These are phyloP conservation scores for Cyberlindnera americana DNA, from an alignment of 805 yeast genomes.

Conservation along the genomic window DNA sequence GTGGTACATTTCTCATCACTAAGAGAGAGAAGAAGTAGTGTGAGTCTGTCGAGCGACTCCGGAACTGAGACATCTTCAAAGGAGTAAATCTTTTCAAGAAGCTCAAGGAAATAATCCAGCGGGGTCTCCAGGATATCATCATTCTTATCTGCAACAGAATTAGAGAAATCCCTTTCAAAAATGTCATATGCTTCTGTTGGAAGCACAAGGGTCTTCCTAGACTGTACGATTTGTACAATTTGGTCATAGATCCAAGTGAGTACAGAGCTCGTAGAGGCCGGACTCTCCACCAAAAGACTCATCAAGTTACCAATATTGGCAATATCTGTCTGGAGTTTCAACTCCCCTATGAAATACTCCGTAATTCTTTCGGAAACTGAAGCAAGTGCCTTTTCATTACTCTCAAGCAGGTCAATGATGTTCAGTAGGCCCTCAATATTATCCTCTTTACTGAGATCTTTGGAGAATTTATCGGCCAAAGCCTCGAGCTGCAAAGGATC, in stretches of 20 bases:
- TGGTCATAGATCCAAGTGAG: slow-evolving; percentile 10
- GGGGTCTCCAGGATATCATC: not conserved
- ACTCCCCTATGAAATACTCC: not conserved
- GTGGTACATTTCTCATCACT: slow-evolving; percentile 37
- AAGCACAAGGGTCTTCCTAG: slow-evolving; percentile 5
- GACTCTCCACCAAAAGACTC: slow-evolving; percentile 10
- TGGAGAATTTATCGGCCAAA: slow-evolving; percentile 5
- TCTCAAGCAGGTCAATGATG: slow-evolving; percentile 7
- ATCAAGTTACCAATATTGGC: not conserved
- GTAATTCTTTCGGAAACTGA: slow-evolving; percentile 7
- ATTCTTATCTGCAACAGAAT: no score
- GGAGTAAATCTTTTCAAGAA: slow-evolving; percentile 20
- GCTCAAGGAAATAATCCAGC: slow-evolving; percentile 3
- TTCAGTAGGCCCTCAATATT: slow-evolving; percentile 12
- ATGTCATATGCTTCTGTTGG: slow-evolving; percentile 3
- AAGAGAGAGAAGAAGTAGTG: slow-evolving; percentile 34
- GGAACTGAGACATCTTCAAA: slow-evolving; percentile 5
- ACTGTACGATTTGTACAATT: slow-evolving; percentile 4
- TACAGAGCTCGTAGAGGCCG: slow-evolving; percentile 3
- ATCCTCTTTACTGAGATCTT: slow-evolving; percentile 4
- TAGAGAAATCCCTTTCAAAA: slow-evolving; percentile 4
- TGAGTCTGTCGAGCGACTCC: slow-evolving; percentile 25
- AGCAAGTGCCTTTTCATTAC: slow-evolving; percentile 1
- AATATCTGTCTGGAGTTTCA: not conserved
- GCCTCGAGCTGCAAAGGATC: not conserved